These are phyloP conservation scores for Leucaena leucocephala DNA, from an alignment of 306 rosid genomes.

Conservation along the genomic window DNA sequence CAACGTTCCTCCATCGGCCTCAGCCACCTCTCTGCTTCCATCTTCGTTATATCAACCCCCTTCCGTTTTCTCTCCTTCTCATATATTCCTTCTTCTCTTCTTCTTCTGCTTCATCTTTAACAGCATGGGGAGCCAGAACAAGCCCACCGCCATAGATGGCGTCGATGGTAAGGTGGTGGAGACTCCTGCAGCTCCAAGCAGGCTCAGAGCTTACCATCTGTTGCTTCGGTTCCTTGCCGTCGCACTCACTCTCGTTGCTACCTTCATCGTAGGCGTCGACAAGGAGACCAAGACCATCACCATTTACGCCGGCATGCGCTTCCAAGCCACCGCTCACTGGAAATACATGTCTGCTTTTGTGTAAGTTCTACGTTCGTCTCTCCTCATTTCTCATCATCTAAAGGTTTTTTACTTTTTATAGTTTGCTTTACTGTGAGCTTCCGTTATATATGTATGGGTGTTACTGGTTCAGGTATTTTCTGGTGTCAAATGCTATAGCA, in stretches of 20 bases:
- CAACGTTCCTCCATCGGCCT: not conserved
- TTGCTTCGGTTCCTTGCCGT: slow-evolving; percentile 44
- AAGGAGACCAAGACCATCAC: slow-evolving; percentile 50
- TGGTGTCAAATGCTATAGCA: slow-evolving; percentile 66
- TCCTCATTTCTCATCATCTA: not conserved
- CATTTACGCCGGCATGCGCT: slow-evolving; percentile 44
- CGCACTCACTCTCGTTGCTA: slow-evolving; percentile 49
- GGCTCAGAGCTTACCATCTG: slow-evolving; percentile 31
- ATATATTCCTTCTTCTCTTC: not conserved
- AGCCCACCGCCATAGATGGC: not conserved
- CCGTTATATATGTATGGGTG: not conserved
- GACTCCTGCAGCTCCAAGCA: not conserved
- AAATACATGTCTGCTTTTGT: slow-evolving; percentile 66
- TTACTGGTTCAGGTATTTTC: slow-evolving; percentile 48
- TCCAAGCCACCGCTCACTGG: slow-evolving; percentile 67
- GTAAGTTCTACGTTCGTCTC: slow-evolving; percentile 32
- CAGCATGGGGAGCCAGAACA: not conserved
- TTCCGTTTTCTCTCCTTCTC: not conserved
- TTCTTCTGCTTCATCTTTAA: not conserved
- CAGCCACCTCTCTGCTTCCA: not conserved
- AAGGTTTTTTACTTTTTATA: no score
- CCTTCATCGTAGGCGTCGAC: slow-evolving; percentile 50
- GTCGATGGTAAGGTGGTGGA: not conserved
- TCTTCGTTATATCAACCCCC: not conserved
- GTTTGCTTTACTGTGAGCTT: no score